Percentiles rank a stretch among this genome's conserved stretches.
phyloP scores from a whole-genome alignment of 2,329 filamentous ascomycete species.

The Volutella citrinella region DNA sequence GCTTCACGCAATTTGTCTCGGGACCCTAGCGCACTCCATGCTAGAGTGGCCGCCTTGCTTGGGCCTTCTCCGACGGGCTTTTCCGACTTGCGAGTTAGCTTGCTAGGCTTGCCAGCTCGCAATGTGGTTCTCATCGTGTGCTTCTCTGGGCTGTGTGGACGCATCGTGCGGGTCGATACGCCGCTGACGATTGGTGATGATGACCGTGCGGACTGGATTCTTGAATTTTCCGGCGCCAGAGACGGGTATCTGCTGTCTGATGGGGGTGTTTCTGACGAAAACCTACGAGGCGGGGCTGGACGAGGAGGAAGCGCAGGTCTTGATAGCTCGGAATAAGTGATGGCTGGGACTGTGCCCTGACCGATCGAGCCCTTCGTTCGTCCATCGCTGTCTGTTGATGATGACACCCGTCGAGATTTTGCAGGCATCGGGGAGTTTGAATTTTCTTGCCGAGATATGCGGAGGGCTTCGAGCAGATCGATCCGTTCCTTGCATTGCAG shows the following conservation, averaged over 20 bases:
- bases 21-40: conserved; percentile 51
- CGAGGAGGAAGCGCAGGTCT: conserved; percentile 60
- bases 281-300: conserved; percentile 52
- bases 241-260: conserved; percentile 30
- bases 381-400: conserved; percentile 15
- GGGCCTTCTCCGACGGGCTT: conserved; percentile 49
- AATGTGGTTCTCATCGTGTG: conserved; percentile 62
- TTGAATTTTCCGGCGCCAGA: conserved; percentile 11
- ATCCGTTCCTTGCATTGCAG: conserved; percentile 91
- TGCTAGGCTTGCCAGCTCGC: conserved; percentile 44
- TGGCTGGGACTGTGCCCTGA: conserved; percentile 75
- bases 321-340: conserved; percentile 79
- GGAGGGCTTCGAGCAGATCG: conserved; percentile 79
- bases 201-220: conserved; percentile 23
- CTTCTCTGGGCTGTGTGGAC: conserved; percentile 58
- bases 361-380: conserved; percentile 64
- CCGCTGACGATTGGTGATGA: conserved; percentile 32
- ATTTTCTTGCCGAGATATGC: conserved; percentile 54
- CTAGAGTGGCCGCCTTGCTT: conserved; percentile 62
- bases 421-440: conserved; percentile 9
- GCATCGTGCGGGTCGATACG: conserved; percentile 36
- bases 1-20: conserved; percentile 33
- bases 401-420: conserved; percentile 21
- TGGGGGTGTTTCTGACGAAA: conserved; percentile 48
- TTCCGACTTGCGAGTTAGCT: conserved; percentile 37